phyloP scores from a whole-genome alignment of 1,284 basidiomycete species.

The Leccinum huronense region DNA sequence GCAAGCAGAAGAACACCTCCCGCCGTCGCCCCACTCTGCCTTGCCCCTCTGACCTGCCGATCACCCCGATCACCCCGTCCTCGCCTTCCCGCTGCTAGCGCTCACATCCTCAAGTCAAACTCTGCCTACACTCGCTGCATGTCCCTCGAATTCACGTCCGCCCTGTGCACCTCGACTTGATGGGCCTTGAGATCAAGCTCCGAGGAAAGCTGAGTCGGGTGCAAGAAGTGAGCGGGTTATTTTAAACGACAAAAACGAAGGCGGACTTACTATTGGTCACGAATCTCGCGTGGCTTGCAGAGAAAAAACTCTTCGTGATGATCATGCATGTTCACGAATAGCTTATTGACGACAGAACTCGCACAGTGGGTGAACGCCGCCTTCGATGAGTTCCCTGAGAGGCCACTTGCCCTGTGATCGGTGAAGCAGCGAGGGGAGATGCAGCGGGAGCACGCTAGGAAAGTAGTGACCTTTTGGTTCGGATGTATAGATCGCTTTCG shows the following conservation, averaged over 20 bases:
- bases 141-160: constrained; percentile 75
- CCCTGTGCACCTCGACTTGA: constrained; percentile 84
- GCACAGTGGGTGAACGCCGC: constrained; percentile 80
- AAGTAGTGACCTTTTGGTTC: constrained; percentile 88
- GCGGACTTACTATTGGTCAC: constrained; percentile 79
- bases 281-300: constrained; percentile 79
- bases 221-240: background rate
- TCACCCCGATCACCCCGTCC: constrained; percentile 44
- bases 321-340: constrained; percentile 94
- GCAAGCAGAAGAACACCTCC: too few species aligned
- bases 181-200: constrained; percentile 91
- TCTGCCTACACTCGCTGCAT: constrained; percentile 77
- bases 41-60: constrained; percentile 14
- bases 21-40: too few species aligned
- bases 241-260: background rate
- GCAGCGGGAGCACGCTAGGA: constrained; percentile 64
- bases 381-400: constrained; percentile 58
- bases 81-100: constrained; percentile 38
- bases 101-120: constrained; percentile 73
- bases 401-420: constrained; percentile 43
- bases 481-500: constrained; percentile 81
- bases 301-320: constrained; percentile 96
- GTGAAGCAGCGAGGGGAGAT: constrained; percentile 73
- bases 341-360: constrained; percentile 89
- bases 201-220: constrained; percentile 61